Base-by-base conservation (phyloP, 768 basidiomycete species). In the Leccinum subgranulosum region DNA sequence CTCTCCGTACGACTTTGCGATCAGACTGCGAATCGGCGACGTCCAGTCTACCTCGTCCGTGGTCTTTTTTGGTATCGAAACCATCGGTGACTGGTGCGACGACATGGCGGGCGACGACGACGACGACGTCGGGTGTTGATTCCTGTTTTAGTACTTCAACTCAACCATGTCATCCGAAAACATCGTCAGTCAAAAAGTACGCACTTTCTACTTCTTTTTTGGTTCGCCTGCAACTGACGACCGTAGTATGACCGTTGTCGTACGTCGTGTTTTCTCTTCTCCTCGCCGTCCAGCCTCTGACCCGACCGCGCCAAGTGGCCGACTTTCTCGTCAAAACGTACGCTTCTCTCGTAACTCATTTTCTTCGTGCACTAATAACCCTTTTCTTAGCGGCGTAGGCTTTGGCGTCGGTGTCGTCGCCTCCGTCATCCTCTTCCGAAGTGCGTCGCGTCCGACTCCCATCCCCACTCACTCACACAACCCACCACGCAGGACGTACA, bases 1-100 rank as follows among this genome's bases (percentile, higher is more conserved):
- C 78, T 98, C 97, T 19, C 43, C 43, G 43, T 45, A 45, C 43
- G 43, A 93, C 64, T 92, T 88, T 2, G 90, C 81, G 73, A 99
- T 95, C 46, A 94, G 79, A 62, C 78, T 84, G 29, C 89, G 84
- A 60, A 98, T 91, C 3, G 94, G 91, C 0, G 83, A 81, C 2
- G 94, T 90, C 90, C 95, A 98, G 77, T 99, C 97, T 27, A 96
- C 94, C 64, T 98, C 96, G 15, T 93, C 88, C 0, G 97, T 97
- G n/a, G 83, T 78, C 80, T 99, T 99, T 15, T 25, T 46, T 14
- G 45, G 45, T 11, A 46, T 46, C 23, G 45, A 21, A 14, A 46
- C 12, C 45, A 92, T 88, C 12, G 94, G 94, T 48, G 90, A 87
- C 74, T 92, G 88, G 71, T 84, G 80, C 49, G 87, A 82, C 82